Evolutionary conservation across 2,329 filamentous ascomycete genomes (phyloP).

Genomic region (Aureobasidium sp.): DNA sequence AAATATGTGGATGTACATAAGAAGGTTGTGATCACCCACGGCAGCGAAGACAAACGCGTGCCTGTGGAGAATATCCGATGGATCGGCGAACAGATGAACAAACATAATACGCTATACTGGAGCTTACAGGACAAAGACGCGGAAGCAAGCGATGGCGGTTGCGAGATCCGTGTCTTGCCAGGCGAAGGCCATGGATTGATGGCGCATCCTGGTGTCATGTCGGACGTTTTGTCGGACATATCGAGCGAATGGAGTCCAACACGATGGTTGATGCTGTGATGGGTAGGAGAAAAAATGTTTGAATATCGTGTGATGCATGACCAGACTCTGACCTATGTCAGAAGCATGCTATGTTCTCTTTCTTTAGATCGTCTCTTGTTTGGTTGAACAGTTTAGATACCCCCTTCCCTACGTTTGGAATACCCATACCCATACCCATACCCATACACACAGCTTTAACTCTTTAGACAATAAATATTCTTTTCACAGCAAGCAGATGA

Average conservation of each 20-base stretch:
- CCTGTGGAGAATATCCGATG: conserved; percentile 92
- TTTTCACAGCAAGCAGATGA: neutral
- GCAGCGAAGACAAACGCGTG: conserved; percentile 80
- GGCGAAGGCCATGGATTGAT: conserved; percentile 93
- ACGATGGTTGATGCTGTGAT: conserved; percentile 7
- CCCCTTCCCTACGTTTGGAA: neutral
- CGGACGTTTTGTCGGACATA: conserved; percentile 88
- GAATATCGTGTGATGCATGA: neutral
- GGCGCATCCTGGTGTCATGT: conserved; percentile 91
- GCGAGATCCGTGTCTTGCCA: conserved; percentile 83
- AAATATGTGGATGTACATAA: conserved; percentile 93
- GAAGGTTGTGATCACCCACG: conserved; percentile 88
- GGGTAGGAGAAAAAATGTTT: neutral
- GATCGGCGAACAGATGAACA: conserved; percentile 83
- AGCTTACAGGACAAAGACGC: conserved; percentile 9
- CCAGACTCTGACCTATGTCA: no score
- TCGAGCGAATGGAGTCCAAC: conserved; percentile 66
- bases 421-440: neutral
- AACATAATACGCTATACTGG: conserved; percentile 16
- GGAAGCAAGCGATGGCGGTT: conserved; percentile 34
- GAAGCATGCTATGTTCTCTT: neutral
- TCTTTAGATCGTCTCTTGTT: neutral
- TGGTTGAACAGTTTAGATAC: conserved; percentile 13
- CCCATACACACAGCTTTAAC: neutral
- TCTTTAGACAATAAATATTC: neutral